Conservation (phyloP, 106 monocot species). For the Posidonia australis region DNA sequence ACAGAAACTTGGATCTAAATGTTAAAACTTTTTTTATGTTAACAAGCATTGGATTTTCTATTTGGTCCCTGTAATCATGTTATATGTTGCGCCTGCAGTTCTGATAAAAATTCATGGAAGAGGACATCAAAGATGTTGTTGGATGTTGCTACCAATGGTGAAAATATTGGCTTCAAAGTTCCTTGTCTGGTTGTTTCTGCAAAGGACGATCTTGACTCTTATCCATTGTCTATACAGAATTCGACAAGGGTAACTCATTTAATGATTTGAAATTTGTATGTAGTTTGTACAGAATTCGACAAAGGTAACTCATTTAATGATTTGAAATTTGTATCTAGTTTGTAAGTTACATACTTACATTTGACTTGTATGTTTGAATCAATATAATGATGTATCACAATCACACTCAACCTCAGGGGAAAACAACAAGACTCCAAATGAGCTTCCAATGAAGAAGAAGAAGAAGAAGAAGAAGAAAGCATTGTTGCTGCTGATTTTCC, state of each 20-base stretch:
- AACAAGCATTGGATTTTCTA: too few species aligned
- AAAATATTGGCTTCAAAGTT: slow-evolving; percentile 8
- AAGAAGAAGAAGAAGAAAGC: too few species aligned
- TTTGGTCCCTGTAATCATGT: neutral
- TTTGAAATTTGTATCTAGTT: neutral
- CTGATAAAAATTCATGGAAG: slow-evolving; percentile 4
- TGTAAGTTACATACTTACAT: too few species aligned
- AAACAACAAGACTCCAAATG: too few species aligned
- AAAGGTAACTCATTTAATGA: slow-evolving; percentile 8
- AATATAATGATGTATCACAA: too few species aligned
- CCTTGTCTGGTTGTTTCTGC: slow-evolving; percentile 9
- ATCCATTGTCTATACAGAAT: slow-evolving; percentile 9
- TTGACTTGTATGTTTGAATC: too few species aligned
- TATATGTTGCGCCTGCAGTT: neutral
- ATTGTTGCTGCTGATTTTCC: too few species aligned
- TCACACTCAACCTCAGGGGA: too few species aligned
- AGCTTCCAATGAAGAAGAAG: too few species aligned
- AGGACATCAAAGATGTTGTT: slow-evolving; percentile 1
- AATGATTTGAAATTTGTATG: neutral
- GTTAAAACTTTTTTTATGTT: too few species aligned
- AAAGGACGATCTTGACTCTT: slow-evolving; percentile 10
- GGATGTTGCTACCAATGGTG: slow-evolving; percentile 6
- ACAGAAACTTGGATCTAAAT: too few species aligned
- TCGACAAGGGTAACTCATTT: slow-evolving; percentile 13
- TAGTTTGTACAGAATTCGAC: slow-evolving; percentile 9